Conservation (phyloP, 2,329 filamentous ascomycete genomes). For the Magnaporthiopsis incrustans region DNA sequence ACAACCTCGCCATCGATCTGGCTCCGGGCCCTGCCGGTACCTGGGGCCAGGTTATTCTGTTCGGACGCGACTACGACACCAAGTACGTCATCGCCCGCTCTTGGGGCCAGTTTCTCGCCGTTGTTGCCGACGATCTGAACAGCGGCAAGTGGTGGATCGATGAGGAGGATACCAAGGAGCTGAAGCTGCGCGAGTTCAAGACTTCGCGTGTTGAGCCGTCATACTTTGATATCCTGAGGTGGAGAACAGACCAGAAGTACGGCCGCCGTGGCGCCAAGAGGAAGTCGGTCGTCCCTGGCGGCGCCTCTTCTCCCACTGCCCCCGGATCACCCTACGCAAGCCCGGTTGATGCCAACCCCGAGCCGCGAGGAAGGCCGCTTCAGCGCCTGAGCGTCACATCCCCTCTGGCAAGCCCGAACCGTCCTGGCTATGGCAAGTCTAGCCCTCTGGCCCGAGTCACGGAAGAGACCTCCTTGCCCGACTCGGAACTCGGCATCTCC, state of each 20-base stretch:
- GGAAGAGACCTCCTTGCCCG: constrained; percentile 50
- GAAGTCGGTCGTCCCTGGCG: constrained; percentile 38
- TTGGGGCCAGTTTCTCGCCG: constrained; percentile 80
- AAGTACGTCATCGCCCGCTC: constrained; percentile 95
- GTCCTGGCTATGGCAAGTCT: constrained; percentile 57
- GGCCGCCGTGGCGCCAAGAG: constrained; percentile 55
- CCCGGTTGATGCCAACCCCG: constrained; percentile 47
- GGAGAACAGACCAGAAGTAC: constrained; percentile 93
- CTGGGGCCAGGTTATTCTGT: constrained; percentile 96
- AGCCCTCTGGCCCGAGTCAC: constrained; percentile 68
- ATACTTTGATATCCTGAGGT: constrained; percentile 91
- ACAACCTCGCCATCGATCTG: constrained; percentile 90
- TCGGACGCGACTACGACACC: constrained; percentile 95
- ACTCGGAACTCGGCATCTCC: constrained; percentile 13
- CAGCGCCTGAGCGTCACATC: constrained; percentile 60
- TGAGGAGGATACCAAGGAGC: constrained; percentile 84
- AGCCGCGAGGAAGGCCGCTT: constrained; percentile 62
- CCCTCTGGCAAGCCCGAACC: constrained; percentile 55
- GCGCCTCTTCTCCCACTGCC: constrained; percentile 32
- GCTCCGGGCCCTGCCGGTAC: constrained; percentile 81
- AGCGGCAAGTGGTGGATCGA: constrained; percentile 89
- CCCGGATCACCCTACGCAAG: constrained; percentile 55
- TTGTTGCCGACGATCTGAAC: constrained; percentile 81
- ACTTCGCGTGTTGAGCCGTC: constrained; percentile 79
- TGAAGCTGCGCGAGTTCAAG: constrained; percentile 91